Conservation (phyloP, 2,329 filamentous ascomycete species). For the Scopulariopsis brevicaulis region DNA sequence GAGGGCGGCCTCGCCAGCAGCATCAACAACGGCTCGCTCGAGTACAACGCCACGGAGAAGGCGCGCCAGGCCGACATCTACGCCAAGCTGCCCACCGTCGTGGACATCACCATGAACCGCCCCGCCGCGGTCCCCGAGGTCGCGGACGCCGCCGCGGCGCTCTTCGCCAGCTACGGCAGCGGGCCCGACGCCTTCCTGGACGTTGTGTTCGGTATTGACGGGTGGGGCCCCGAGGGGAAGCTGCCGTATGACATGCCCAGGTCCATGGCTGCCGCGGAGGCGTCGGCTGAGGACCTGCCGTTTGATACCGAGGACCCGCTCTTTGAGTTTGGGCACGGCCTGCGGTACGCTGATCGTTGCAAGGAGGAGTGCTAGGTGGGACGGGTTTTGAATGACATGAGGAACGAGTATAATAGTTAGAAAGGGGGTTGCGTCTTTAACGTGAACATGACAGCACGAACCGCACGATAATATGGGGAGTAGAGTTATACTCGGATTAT, state of each 20-base stretch:
- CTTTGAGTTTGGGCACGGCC: conserved; percentile 18
- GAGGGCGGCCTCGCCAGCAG: conserved; percentile 23
- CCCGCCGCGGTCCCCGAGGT: conserved; percentile 29
- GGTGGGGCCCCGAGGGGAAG: conserved; percentile 14
- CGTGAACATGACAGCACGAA: too few species aligned
- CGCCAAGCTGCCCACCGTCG: conserved; percentile 23
- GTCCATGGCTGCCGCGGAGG: conserved; percentile 28
- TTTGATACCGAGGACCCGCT: conserved; percentile 16
- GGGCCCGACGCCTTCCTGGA: conserved; percentile 29
- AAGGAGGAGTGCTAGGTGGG: neutral
- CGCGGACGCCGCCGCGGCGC: conserved; percentile 21
- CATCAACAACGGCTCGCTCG: conserved; percentile 27
- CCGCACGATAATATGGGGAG: too few species aligned
- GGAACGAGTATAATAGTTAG: neutral
- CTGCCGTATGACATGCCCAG: conserved; percentile 31
- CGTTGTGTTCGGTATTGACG: conserved; percentile 23
- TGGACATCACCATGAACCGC: conserved; percentile 30
- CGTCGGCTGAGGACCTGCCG: conserved; percentile 14
- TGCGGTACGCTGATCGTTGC: conserved; percentile 18
- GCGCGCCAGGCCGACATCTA: conserved; percentile 20
- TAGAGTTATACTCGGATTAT: too few species aligned
- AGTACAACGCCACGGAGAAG: conserved; percentile 21
- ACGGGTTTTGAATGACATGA: neutral
- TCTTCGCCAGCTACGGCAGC: conserved; percentile 28
- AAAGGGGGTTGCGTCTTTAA: neutral